phyloP scores from a whole-genome alignment of 441 rosid genomes.

The Theobroma grandiflorum region DNA sequence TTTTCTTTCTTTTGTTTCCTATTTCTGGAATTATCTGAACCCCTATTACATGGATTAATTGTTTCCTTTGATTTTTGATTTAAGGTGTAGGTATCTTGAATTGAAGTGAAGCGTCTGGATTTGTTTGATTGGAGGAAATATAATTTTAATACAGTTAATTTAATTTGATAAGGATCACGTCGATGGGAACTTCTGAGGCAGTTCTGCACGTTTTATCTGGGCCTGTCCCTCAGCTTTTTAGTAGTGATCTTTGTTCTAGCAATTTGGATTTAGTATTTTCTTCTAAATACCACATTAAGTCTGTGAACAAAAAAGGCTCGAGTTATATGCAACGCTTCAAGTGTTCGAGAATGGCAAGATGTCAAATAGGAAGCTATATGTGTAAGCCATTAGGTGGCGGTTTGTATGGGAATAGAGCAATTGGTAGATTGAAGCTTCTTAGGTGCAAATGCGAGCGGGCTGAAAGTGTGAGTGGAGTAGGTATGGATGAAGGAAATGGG shows the following conservation, averaged over 20 bases:
- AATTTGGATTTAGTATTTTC: constrained; percentile 33
- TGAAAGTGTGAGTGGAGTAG: constrained; percentile 50
- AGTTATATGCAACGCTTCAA: constrained; percentile 29
- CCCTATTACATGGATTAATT: not conserved
- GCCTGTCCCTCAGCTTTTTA: constrained; percentile 42
- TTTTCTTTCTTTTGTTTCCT: not conserved
- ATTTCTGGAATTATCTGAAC: not conserved
- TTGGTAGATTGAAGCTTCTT: constrained; percentile 40
- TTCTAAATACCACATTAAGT: constrained; percentile 33
- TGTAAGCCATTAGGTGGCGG: constrained; percentile 30
- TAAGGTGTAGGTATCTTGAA: constrained; percentile 4
- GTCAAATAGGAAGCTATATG: constrained; percentile 26
- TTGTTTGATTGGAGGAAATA: not conserved
- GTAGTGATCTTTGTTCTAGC: constrained; percentile 39
- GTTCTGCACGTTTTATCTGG: constrained; percentile 56
- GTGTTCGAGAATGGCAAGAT: constrained; percentile 39
- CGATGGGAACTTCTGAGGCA: constrained; percentile 59
- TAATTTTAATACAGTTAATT: not conserved
- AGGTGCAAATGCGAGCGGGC: constrained; percentile 60
- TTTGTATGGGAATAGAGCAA: constrained; percentile 23
- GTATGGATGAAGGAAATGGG: constrained; percentile 47
- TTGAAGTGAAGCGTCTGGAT: constrained; percentile 9
- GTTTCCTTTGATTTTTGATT: not conserved
- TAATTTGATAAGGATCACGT: constrained; percentile 24
- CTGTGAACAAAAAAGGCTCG: constrained; percentile 39